Evolutionary conservation across 2,329 filamentous ascomycete genomes (phyloP), one percentile per base, ranked within the genome.

Genomic region (Madurella fahalii): DNA sequence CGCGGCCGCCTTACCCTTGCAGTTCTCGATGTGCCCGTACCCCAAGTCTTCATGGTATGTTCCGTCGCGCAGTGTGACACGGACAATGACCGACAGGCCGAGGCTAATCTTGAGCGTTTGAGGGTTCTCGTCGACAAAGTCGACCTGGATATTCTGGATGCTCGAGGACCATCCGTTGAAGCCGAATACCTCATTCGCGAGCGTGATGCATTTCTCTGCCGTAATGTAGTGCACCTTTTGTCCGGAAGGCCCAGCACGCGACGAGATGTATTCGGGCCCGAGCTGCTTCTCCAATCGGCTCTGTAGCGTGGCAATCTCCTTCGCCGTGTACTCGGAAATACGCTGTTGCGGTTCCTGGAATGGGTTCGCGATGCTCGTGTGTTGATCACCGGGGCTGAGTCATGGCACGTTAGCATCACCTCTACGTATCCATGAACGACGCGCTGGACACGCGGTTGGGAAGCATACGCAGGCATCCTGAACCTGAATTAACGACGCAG

Each of bases 31-130:
- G 62, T 94, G 89, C 8, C 94, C 94, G 67, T 99, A 99, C 30
- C 94, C 94, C 58, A 97, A 87, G 68, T 99, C 94, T 80, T 99
- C 94, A 69, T 97, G 94, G 68, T 85, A 97, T n/a, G 93, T 94
- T 45, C 94, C 94, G 72, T 97, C 93, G 59, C 86, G 87, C 51
- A 99, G 74, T 2, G 91, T 96, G 34, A 99, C 87, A 54, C 94
- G 84, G 54, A 97, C 85, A 58, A 95, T 90, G 50, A 96, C 92
- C 1, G 90, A 95, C 39, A 99, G 71, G 0, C 94, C 94, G 37
- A 97, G 77, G 59, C 82, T 91, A 63, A 96, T 85, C 68, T 86
- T 93, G 57, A 86, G 81, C 9, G 85, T 91, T 64, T 86, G 81
- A 15, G 85, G 81, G 64, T 87, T 85, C 72, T 96, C 91, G 67